Base-by-base conservation (phyloP, 108 stramenopile species). In the Nitzschia sp. region DNA sequence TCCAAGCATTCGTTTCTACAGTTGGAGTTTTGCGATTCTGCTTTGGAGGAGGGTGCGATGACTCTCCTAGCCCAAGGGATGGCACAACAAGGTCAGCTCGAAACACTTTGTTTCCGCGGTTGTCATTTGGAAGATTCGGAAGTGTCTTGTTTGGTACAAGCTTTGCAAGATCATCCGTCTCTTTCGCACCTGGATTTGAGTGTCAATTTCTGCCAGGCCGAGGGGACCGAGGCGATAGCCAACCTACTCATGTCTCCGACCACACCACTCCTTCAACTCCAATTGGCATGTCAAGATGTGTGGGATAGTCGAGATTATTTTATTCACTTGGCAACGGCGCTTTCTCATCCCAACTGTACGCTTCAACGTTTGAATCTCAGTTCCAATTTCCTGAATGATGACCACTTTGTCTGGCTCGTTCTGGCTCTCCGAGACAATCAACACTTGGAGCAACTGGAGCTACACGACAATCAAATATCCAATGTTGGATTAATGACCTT, bases 271-370 rank as follows among this genome's bases (percentile, higher is more conserved):
- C 3, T 21, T 21, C 9, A 29, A 24, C 41, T 67, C 10, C 44
- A 56, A 14, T 26, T 67, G 7, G 41, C 66, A 1, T 42, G 51
- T 55, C 66, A 67, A 43, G 66, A 67, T 6, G 51, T 34, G 2
- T 67, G 66, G 66, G 66, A 67, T 20, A 46, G 42, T 67, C 66
- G 66, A 22, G 29, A 54, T 11, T 67, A 67, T 25, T 67, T 42
- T 21, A 25, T 42, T 12, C 66, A 67, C 24, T 21, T 52, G 1
- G 52, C 53, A 11, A 20, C 20, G 1, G 66, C 53, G 1, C 39
- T 67, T 56, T 21, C 50, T 0, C 14, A 67, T 55, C 39, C 38
- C 10, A 17, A 54, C 26, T 67, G 66, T 52, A 19, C 8, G 14
- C 37, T 67, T 39, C n/a, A 20, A 7, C 5, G 37, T n/a, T 25